A percentile compares a stretch with the other conserved stretches of the same genome.
phyloP scores from a whole-genome alignment of 129 eudicot species.

The Glebionis coronaria region DNA sequence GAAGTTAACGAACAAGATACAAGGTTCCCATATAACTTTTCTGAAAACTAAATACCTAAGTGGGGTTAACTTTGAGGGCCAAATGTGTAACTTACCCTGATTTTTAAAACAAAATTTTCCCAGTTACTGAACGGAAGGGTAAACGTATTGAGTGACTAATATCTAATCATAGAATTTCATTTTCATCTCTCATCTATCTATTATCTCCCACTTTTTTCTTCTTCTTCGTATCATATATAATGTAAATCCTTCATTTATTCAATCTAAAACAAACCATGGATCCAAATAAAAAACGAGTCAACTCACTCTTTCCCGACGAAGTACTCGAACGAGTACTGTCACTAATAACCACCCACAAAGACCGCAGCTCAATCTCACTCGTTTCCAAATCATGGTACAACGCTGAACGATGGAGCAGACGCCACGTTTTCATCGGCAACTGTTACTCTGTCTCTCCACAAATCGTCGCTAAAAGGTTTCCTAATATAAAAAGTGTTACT shows the following conservation, averaged over 20 bases:
- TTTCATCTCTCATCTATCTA: too few species aligned
- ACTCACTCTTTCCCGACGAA: slow-evolving; percentile 60
- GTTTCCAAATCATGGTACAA: slow-evolving; percentile 83
- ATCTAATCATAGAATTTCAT: too few species aligned
- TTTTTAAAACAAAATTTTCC: too few species aligned
- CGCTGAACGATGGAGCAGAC: slow-evolving; percentile 77
- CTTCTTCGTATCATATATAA: too few species aligned
- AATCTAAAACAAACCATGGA: slow-evolving; percentile 27
- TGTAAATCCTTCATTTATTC: slow-evolving; percentile 23
- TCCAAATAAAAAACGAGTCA: slow-evolving; percentile 34
- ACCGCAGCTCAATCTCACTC: slow-evolving; percentile 64
- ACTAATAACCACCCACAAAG: slow-evolving; percentile 47
- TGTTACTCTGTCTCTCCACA: slow-evolving; percentile 78
- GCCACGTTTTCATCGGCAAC: slow-evolving; percentile 70
- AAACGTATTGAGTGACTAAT: too few species aligned
- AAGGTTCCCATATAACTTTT: too few species aligned
- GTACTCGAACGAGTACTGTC: slow-evolving; percentile 65
- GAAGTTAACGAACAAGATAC: too few species aligned
- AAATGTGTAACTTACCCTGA: too few species aligned
- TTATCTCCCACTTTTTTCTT: too few species aligned
- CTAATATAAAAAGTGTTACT: slow-evolving; percentile 58
- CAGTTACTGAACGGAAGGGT: too few species aligned
- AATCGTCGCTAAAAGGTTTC: slow-evolving; percentile 67
- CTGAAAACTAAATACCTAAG: too few species aligned
- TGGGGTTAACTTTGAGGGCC: too few species aligned